Percentiles rank a stretch among this genome's conserved stretches.
Conservation (phyloP, 192 early-diverging fungal genomes). For the Coemansia sp. region DNA sequence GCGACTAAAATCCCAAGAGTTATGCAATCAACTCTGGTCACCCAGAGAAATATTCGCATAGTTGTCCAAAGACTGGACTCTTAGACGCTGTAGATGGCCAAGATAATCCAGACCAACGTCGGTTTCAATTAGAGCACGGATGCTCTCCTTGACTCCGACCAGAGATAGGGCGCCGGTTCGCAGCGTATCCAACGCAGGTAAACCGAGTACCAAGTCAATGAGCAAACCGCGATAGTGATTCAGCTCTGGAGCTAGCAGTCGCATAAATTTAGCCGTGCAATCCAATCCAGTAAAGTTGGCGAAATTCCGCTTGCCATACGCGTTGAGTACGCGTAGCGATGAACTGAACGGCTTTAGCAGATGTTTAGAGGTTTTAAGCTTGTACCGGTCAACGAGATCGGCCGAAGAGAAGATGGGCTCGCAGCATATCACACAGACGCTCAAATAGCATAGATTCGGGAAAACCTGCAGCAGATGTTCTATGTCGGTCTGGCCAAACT, state of each 20-base stretch:
- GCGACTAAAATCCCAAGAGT: background rate
- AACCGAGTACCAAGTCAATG: background rate
- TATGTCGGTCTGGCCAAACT: background rate
- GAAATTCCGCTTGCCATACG: background rate
- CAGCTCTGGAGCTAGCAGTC: background rate
- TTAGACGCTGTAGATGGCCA: too few relatives aligned
- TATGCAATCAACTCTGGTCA: too few relatives aligned
- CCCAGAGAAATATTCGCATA: too few relatives aligned
- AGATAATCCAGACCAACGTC: too few relatives aligned
- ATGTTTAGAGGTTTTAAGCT: background rate
- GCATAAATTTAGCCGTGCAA: background rate
- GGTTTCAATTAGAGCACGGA: too few relatives aligned
- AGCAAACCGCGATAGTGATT: background rate
- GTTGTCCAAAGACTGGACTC: too few relatives aligned
- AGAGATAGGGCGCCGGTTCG: background rate
- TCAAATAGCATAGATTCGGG: background rate
- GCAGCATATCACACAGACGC: background rate
- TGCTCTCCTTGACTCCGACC: too few relatives aligned
- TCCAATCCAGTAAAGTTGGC: rapidly evolving
- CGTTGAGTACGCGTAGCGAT: background rate
- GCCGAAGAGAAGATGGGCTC: background rate
- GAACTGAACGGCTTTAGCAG: background rate
- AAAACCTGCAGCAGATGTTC: background rate
- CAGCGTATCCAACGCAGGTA: background rate
- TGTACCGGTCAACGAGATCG: background rate